Base-by-base conservation (phyloP, 2,329 filamentous ascomycete species). In the Fusarium pseudonygamai region DNA sequence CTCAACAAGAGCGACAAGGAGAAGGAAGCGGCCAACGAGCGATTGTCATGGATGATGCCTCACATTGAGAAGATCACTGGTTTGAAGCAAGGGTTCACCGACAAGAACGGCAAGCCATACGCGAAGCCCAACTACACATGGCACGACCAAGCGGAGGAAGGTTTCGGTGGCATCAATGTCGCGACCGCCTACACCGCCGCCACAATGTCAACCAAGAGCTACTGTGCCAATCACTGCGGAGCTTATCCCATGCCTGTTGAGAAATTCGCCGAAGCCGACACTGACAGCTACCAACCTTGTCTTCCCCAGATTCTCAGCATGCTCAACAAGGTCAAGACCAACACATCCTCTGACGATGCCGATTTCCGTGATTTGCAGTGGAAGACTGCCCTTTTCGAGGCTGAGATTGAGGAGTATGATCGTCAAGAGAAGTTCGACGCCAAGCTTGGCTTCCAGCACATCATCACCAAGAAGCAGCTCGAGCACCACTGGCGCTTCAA, bases 201-300 rank as follows among this genome's bases (percentile, higher is more conserved):
- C 6, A 85, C 84, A 1, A 84, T 85, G 60, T 86, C 84, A 0
- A 78, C 84, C 40, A 86, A 86, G 73, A 85, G 83, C 63, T 64
- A 85, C 15, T 78, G 80, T 1, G 84, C 83, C 26, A 84, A 82
- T 28, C 76, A 85, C 43, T 86, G 84, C 55, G 84, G 84, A n/a
- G 75, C 84, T 39, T 81, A 78, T 4, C 84, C 84, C 2, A 77
- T 86, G 66, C 78, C 84, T 8, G 81, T 81, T 12, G 84, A 86
- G 64, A 84, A 83, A 71, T 85, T 85, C 43, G 78, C 79, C 49
- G 84, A 86, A 65, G 83, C 81, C 56, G 72, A 80, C 18, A 78
- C 83, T 34, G 80, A 84, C 57, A 78, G 84, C 52, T 85, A 85
- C 67, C 83, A 85, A 63, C 85, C 84, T 5, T 86, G 84, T 32